A percentile compares a stretch with the other conserved stretches of the same genome.
These are phyloP conservation scores for Hypoxylon crocopeplum DNA, from an alignment of 495 filamentous ascomycete genomes.

Conservation along the genomic window DNA sequence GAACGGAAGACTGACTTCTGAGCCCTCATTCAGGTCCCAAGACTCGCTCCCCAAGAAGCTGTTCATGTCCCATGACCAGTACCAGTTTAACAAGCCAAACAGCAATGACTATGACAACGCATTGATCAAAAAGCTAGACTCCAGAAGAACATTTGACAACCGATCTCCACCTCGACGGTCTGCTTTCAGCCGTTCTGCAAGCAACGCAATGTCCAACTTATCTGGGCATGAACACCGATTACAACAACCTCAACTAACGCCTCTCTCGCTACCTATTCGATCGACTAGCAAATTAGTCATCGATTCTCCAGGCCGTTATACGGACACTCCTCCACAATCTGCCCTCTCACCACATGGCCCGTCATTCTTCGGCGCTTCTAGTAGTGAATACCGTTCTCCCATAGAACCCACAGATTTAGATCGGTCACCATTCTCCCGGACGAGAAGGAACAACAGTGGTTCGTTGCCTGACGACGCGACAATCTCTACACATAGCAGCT, in stretches of 20 bases:
- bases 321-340: constrained; percentile 55
- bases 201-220: constrained; percentile 42
- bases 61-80: constrained; percentile 54
- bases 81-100: constrained; percentile 60
- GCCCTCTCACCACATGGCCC: constrained; percentile 57
- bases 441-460: constrained; percentile 60
- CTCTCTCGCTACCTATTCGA: constrained; percentile 57
- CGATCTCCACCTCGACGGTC: constrained; percentile 60
- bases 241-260: constrained; percentile 53
- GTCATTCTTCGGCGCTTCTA: constrained; percentile 55
- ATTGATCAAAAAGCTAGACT: constrained; percentile 76
- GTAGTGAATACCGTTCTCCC: constrained; percentile 57
- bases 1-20: constrained; percentile 24
- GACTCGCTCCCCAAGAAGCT: constrained; percentile 48
- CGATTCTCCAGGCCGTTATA: constrained; percentile 52
- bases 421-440: constrained; percentile 65
- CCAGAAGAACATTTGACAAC: constrained; percentile 63
- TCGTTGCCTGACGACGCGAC: constrained; percentile 48
- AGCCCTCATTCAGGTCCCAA: constrained; percentile 32
- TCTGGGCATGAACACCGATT: constrained; percentile 54
- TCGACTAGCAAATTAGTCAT: constrained; percentile 45
- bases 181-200: constrained; percentile 60
- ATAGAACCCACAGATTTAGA: constrained; percentile 55
- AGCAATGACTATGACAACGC: constrained; percentile 81
- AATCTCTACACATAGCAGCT: constrained; percentile 49